Evolutionary conservation across 306 rosid genomes (phyloP).

Genomic region (Senna tora): DNA sequence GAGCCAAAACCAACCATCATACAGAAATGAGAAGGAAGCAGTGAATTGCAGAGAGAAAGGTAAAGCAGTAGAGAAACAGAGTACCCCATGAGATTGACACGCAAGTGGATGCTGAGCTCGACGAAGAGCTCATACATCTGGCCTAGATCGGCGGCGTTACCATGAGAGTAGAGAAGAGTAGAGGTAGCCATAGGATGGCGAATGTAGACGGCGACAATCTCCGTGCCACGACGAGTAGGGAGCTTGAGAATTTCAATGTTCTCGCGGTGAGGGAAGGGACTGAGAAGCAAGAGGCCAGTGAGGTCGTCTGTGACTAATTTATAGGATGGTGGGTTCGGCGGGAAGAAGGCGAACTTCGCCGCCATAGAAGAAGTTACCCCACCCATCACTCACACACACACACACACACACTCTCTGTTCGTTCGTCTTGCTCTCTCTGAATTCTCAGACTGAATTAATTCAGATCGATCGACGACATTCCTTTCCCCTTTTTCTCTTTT

Average conservation of each 20-base stretch:
- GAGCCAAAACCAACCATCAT: too few relatives aligned
- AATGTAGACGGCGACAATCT: conserved; percentile 68
- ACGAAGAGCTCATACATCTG: conserved; percentile 88
- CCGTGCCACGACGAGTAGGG: conserved; percentile 75
- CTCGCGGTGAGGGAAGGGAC: conserved; percentile 77
- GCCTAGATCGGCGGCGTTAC: conserved; percentile 92
- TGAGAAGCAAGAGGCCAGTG: conserved; percentile 70
- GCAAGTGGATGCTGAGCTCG: conserved; percentile 69
- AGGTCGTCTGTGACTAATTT: conserved; percentile 57
- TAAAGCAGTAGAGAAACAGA: conserved; percentile 26
- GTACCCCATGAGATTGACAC: conserved; percentile 88
- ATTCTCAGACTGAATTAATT: background rate
- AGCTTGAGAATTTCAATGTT: conserved; percentile 77
- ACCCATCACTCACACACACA: conserved; percentile 72
- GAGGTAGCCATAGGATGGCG: conserved; percentile 85
- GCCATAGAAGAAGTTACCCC: conserved; percentile 96
- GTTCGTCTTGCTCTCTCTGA: conserved; percentile 20
- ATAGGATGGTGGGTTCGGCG: conserved; percentile 82
- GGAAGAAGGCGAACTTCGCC: conserved; percentile 85
- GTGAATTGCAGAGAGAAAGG: conserved; percentile 6
- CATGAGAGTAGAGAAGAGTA: conserved; percentile 83
- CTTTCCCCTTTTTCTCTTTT: background rate
- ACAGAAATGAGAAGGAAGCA: conserved; percentile 12
- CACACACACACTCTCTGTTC: background rate
- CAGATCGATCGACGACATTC: conserved; percentile 62